phyloP scores from a whole-genome alignment of 768 basidiomycete species.

The Pisolithus sp. region DNA sequence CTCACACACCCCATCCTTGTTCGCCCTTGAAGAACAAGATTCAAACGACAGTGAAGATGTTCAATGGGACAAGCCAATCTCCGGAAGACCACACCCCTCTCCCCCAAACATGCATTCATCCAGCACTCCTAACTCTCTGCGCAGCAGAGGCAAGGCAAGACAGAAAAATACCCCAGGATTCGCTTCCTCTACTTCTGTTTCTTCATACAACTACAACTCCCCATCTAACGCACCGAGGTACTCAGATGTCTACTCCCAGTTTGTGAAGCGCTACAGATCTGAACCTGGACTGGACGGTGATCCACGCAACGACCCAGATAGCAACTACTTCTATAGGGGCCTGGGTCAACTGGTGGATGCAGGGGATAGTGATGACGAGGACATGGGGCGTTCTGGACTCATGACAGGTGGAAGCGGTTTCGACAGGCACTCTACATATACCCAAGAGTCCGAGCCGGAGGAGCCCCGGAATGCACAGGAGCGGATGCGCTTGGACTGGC shows the following conservation, averaged over 20 bases:
- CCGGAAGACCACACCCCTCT: conserved; percentile 19
- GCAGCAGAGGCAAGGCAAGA: conserved; percentile 26
- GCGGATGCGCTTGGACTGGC: conserved; percentile 88
- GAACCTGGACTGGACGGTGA: conserved; percentile 59
- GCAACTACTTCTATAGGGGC: conserved; percentile 72
- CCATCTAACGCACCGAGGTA: conserved; percentile 33
- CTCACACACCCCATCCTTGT: conserved; percentile 59
- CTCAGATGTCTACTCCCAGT: conserved; percentile 72
- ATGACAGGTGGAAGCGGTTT: conserved; percentile 38
- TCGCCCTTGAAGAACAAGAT: conserved; percentile 55
- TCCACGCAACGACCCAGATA: conserved; percentile 74
- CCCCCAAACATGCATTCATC: conserved; percentile 16
- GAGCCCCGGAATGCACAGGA: conserved; percentile 69
- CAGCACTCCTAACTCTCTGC: conserved; percentile 24
- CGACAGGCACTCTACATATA: conserved; percentile 46
- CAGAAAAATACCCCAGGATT: conserved; percentile 27
- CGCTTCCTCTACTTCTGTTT: conserved; percentile 19
- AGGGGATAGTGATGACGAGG: conserved; percentile 75
- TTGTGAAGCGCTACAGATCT: conserved; percentile 69
- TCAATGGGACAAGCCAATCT: conserved; percentile 36
- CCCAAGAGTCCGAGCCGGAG: conserved; percentile 56
- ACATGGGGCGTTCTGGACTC: conserved; percentile 39
- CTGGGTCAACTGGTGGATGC: conserved; percentile 61
- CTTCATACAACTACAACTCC: conserved; percentile 24
- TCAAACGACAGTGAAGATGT: conserved; percentile 40